These are phyloP conservation scores for Mycena sanguinolenta DNA, from an alignment of 768 basidiomycete species.

Conservation along the genomic window DNA sequence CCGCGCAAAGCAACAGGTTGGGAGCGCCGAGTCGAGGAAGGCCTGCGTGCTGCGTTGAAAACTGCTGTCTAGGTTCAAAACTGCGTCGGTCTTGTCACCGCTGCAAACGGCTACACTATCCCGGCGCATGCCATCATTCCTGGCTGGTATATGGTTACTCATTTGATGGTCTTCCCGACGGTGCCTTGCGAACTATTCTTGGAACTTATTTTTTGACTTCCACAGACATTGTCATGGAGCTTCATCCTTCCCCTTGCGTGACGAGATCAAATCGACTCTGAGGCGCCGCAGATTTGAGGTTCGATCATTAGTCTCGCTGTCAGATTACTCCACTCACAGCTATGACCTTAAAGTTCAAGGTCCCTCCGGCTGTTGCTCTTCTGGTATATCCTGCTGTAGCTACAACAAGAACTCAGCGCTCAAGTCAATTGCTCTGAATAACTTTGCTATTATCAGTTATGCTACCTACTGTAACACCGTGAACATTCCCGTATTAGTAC, in stretches of 20 bases:
- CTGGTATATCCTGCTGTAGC: background rate
- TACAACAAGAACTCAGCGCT: background rate
- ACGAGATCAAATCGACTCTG: background rate
- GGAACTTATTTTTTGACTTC: background rate
- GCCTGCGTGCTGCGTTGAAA: background rate
- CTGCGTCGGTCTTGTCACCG: slow-evolving; percentile 4
- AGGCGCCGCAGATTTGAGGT: slow-evolving; percentile 2
- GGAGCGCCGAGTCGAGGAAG: background rate
- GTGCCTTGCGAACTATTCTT: background rate
- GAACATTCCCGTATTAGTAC: no score
- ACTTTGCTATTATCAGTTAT: background rate
- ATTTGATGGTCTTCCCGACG: background rate
- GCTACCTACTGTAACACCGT: no score
- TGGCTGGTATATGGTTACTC: background rate
- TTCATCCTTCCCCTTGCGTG: background rate
- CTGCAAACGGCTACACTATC: slow-evolving; percentile 6
- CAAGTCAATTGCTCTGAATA: background rate
- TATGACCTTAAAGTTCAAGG: background rate
- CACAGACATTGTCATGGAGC: background rate
- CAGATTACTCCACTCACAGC: background rate
- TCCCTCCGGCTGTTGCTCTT: background rate
- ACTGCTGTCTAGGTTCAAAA: background rate
- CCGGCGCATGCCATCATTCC: background rate
- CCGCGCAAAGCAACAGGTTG: background rate
- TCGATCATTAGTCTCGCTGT: background rate